These are phyloP conservation scores for Aspergillus novoparasiticus DNA, from an alignment of 2,329 filamentous ascomycete genomes.

Conservation along the genomic window DNA sequence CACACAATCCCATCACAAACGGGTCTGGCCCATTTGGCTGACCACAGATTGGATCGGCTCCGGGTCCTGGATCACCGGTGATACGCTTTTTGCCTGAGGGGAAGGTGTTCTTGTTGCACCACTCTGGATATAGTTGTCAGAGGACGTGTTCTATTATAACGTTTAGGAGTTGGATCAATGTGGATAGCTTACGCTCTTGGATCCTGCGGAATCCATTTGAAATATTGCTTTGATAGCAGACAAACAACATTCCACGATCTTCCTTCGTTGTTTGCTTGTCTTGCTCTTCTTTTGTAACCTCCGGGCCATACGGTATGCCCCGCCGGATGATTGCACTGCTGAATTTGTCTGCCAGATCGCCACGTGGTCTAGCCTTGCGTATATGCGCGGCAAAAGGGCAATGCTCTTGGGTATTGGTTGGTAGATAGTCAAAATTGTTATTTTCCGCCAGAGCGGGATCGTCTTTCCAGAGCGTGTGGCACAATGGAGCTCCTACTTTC, in stretches of 20 bases:
- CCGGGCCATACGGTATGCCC: conserved; percentile 9
- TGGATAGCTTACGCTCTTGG: background rate
- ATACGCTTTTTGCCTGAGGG: background rate
- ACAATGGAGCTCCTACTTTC: conserved; percentile 4
- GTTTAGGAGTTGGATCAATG: background rate
- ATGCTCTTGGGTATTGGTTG: background rate
- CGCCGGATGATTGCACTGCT: conserved; percentile 6
- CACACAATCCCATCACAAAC: conserved; percentile 6
- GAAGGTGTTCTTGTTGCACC: conserved; percentile 7
- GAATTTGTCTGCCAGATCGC: background rate
- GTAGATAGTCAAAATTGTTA: conserved; percentile 8
- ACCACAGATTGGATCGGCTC: conserved; percentile 8
- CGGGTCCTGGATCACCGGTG: conserved; percentile 6
- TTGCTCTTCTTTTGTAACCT: background rate
- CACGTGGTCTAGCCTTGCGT: conserved; percentile 7
- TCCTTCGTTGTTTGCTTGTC: background rate
- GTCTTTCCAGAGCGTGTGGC: background rate
- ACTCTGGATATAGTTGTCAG: background rate
- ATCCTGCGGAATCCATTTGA: conserved; percentile 1
- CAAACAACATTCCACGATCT: conserved; percentile 5
- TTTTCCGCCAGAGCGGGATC: background rate
- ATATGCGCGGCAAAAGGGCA: conserved; percentile 13
- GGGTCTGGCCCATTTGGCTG: conserved; percentile 3
- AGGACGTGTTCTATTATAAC: background rate
- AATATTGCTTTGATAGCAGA: conserved; percentile 4